Percentiles rank a stretch among this genome's conserved stretches.
These are phyloP conservation scores for Exophiala bonariae DNA, from an alignment of 2,329 filamentous ascomycete genomes.

Conservation along the genomic window DNA sequence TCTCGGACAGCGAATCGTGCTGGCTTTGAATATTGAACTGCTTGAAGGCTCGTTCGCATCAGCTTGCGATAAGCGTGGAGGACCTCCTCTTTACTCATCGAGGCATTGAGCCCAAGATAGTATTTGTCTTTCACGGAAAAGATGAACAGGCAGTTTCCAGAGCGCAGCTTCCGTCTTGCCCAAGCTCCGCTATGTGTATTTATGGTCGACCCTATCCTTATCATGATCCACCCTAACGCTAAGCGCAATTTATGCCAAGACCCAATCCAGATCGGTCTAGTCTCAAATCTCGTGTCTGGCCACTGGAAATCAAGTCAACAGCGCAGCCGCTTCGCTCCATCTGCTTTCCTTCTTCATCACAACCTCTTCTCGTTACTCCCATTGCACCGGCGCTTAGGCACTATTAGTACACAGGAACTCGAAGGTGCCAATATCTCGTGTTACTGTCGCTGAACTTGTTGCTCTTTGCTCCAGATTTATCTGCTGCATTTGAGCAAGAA, in stretches of 20 bases:
- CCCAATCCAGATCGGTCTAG: background rate
- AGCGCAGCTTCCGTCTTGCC: too few species aligned
- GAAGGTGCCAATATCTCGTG: too few species aligned
- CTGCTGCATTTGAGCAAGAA: too few species aligned
- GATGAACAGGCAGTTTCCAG: too few species aligned
- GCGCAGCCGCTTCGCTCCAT: background rate
- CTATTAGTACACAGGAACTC: too few species aligned
- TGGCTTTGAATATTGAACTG: slow-evolving; percentile 58
- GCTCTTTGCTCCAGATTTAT: too few species aligned
- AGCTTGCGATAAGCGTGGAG: slow-evolving; percentile 59
- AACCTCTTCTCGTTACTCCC: background rate
- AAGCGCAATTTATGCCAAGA: background rate
- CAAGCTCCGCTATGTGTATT: too few species aligned
- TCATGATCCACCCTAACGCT: too few species aligned
- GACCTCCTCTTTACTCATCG: slow-evolving; percentile 29
- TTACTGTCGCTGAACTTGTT: too few species aligned
- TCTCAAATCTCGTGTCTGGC: background rate
- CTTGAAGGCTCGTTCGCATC: slow-evolving; percentile 54
- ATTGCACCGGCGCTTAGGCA: too few species aligned
- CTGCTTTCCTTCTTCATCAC: background rate
- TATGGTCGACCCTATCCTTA: too few species aligned
- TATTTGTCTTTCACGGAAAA: too few species aligned
- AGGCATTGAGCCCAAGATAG: background rate
- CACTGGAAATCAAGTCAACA: background rate
- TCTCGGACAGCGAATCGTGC: slow-evolving; percentile 54